Evolutionary conservation across 352 stramenopile genomes (phyloP).

Genomic region (Phytopythium vexans): DNA sequence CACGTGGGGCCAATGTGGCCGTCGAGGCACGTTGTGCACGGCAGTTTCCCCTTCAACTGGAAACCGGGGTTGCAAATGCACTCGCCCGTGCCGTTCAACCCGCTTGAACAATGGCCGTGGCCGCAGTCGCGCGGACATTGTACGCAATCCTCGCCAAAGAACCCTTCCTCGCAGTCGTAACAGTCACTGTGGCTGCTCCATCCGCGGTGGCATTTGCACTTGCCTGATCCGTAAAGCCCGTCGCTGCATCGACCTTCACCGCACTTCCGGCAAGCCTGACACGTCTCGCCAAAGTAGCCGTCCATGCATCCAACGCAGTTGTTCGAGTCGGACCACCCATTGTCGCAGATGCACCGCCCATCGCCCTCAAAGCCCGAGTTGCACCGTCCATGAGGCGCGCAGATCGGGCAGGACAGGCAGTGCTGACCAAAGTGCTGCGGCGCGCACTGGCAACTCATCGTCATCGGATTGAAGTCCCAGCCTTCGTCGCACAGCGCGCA

Average conservation of each 20-base stretch:
- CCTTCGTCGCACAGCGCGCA: slow-evolving; percentile 80
- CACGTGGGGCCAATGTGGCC: slow-evolving; percentile 76
- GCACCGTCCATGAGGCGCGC: slow-evolving; percentile 77
- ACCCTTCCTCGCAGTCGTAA: slow-evolving; percentile 81
- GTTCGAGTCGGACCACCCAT: slow-evolving; percentile 85
- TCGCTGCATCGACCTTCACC: slow-evolving; percentile 81
- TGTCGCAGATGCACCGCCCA: slow-evolving; percentile 79
- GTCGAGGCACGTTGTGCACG: slow-evolving; percentile 70
- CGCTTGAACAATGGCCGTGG: slow-evolving; percentile 73
- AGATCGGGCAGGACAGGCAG: slow-evolving; percentile 83
- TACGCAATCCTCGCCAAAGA: slow-evolving; percentile 71
- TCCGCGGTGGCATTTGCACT: slow-evolving; percentile 79
- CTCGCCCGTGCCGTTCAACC: slow-evolving; percentile 70
- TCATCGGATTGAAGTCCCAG: slow-evolving; percentile 87
- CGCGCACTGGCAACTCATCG: slow-evolving; percentile 84
- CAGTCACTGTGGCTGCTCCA: slow-evolving; percentile 77
- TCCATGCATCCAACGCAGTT: slow-evolving; percentile 87
- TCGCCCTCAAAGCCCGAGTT: slow-evolving; percentile 81
- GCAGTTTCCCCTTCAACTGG: slow-evolving; percentile 51
- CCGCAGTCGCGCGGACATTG: slow-evolving; percentile 69
- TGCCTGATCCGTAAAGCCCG: slow-evolving; percentile 63
- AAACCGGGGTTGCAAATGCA: slow-evolving; percentile 79
- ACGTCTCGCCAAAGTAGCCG: slow-evolving; percentile 77
- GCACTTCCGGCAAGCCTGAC: slow-evolving; percentile 69
- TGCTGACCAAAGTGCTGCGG: slow-evolving; percentile 77